Evolutionary conservation across 257 asterid genomes (phyloP), one percentile per base, ranked within the genome.

Genomic region (Fraxinus cuspidata): DNA sequence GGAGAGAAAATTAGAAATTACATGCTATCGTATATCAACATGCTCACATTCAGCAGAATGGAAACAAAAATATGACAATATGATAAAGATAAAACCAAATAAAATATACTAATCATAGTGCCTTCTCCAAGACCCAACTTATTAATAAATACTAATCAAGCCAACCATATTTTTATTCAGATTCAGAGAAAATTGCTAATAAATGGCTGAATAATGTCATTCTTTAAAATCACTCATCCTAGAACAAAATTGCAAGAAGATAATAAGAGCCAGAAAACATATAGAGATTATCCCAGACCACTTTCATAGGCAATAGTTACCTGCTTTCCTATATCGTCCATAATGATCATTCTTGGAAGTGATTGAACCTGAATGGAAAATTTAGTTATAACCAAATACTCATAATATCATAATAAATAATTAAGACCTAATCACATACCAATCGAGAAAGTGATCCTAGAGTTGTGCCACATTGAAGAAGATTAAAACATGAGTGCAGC

Each of bases 331-430:
- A 95, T 91, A 80, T 91, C 98, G 80, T 95, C 98, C 85, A 82
- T 92, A 64, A 91, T 93, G 77, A 93, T 93, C 98, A 95, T 95
- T 87, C 99, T 93, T 40, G 98, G 99, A 81, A 93, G 99, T 12
- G 99, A 95, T 78, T 95, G 98, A 72, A 95, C 97, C 99, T 95
- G 96, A 81, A 87, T 18, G 64, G 32, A 71, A 73, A 79, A 76
- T 21, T 49, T 35, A 70, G 63, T 83, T 80, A 81, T 44, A 79
- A 47, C 75, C 77, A 78, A 77, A 79, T 27, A 75, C 44, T 28
- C 73, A 64, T 70, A 23, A 15, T 44, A 42, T 74, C 74, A 80
- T 44, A 27, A n/a, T 16, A 27, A 40, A 34, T 40, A 70, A 74
- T 38, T 15, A 23, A 73, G 19, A 60, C 77, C 44, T 75, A 68